phyloP scores from a whole-genome alignment of 2,329 filamentous ascomycete species.

The Malbranchea zuffiana region DNA sequence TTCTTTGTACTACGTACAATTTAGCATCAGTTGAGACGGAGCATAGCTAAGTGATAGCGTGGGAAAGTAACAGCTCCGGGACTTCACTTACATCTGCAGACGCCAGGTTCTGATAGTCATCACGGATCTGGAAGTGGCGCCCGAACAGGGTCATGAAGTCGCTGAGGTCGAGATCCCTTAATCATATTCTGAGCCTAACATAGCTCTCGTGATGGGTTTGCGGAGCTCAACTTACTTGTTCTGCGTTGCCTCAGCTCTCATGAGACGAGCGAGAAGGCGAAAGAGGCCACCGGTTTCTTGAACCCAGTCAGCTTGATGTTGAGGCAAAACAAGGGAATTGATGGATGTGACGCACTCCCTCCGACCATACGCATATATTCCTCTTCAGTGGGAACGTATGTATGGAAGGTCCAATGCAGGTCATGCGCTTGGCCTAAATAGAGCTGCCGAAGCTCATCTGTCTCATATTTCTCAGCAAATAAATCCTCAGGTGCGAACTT shows the following conservation, averaged over 20 bases:
- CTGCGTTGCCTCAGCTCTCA: conserved; percentile 15
- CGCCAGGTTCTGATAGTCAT: conserved; percentile 22
- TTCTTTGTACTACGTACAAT: conserved; percentile 22
- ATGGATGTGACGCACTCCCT: conserved; percentile 8
- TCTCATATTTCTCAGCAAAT: too few relatives aligned
- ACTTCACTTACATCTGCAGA: conserved; percentile 14
- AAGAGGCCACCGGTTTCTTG: conserved; percentile 20
- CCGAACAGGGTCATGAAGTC: conserved; percentile 16
- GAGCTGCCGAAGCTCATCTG: too few relatives aligned
- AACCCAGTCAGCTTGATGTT: neutral
- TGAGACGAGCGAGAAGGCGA: conserved; percentile 14
- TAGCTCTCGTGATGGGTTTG: neutral
- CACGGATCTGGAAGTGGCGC: conserved; percentile 22
- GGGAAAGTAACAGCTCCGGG: too few relatives aligned
- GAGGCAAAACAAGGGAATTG: neutral
- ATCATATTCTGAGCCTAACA: too few relatives aligned
- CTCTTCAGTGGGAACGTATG: conserved; percentile 14
- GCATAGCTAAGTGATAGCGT: neutral
- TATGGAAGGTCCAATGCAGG: neutral
- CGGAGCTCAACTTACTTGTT: neutral
- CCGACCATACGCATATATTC: conserved; percentile 21
- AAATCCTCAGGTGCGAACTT: too few relatives aligned
- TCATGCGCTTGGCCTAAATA: too few relatives aligned
- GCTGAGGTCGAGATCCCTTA: conserved; percentile 1
- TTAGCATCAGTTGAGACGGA: neutral